Evolutionary conservation across 768 basidiomycete genomes (phyloP), one percentile per base, ranked within the genome.

Genomic region (Obba rivulosa): DNA sequence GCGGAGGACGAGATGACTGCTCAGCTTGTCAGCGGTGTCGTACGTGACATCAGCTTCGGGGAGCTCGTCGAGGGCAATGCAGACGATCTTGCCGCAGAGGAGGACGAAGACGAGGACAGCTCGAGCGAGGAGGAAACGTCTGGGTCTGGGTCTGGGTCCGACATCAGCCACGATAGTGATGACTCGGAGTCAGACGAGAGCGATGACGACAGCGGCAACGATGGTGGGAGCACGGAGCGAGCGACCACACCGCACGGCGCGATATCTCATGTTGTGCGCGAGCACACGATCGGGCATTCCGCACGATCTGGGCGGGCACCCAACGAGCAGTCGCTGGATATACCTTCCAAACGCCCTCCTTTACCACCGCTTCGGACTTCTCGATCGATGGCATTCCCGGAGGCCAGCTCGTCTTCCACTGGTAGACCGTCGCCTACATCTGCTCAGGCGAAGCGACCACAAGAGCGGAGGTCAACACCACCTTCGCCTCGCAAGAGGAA

Each of bases 1-100:
- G 81, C 78, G 1, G 87, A 90, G 60, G 91, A 96, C 54, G 87
- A 92, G 59, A 86, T 85, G n/a, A 78, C 87, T 4, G 81, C 80
- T 52, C 82, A 77, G 14, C 72, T 98, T 34, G 81, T 98, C 40
- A 79, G 89, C 53, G 80, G 83, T 41, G 80, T 97, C 25, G 81
- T 93, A 43, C 78, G 76, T 16, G 90, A 92, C 58, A 74, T 98
- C 43, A 81, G 81, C 62, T 83, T 98, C 52, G 83, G 87, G 10
- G 87, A 89, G 34, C 70, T 94, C 37, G 78, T 87, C 24, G 73
- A 76, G 43, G 90, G 81, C 3, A 88, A 92, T 59, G 89, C 81
- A 8, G 75, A 85, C 43, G 93, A 94, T 57, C 65, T 92, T 45
- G 87, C 82, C 5, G 90, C 85, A 3, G 85, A 91, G 39, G 75